These are phyloP conservation scores for Saccharomycopsis sp. DNA, from an alignment of 805 yeast species.

Conservation along the genomic window DNA sequence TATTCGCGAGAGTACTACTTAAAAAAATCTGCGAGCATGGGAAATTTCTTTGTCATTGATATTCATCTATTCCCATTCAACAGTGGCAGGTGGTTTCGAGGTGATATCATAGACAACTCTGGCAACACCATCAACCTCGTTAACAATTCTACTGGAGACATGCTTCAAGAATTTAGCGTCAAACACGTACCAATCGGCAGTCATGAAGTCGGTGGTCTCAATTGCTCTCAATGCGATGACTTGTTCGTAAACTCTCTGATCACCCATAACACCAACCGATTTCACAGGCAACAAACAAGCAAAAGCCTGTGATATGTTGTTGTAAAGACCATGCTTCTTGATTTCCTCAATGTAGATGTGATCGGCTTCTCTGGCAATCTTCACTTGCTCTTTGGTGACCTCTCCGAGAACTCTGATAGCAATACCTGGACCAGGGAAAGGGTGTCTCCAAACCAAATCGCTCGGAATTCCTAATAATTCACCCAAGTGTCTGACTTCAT, in stretches of 20 bases:
- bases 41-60: too few species aligned
- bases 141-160: constrained; percentile 93
- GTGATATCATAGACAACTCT: constrained; percentile 98
- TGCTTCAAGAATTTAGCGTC: constrained; percentile 87
- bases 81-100: constrained; percentile 99
- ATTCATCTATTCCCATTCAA: constrained; percentile 87
- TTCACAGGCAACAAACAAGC: constrained; percentile 96
- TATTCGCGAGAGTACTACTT: too few species aligned
- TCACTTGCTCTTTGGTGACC: constrained; percentile 88
- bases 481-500: constrained; percentile 96
- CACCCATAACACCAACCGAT: constrained; percentile 99
- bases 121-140: constrained; percentile 98
- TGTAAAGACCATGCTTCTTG: constrained; percentile 84
- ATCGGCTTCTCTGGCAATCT: constrained; percentile 97
- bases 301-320: constrained; percentile 93
- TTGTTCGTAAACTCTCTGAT: constrained; percentile 98
- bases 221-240: constrained; percentile 98
- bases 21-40: too few species aligned
- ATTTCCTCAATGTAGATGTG: constrained; percentile 94
- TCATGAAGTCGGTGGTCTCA: constrained; percentile 97
- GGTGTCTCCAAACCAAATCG: constrained; percentile 99
- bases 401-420: constrained; percentile 98
- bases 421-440: constrained; percentile 99
- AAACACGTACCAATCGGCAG: constrained; percentile 98
- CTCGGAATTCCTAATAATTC: constrained; percentile 91